A percentile compares a stretch with the other conserved stretches of the same genome.
Conservation (phyloP, 2,329 filamentous ascomycete genomes). For the Xylaria sp. region DNA sequence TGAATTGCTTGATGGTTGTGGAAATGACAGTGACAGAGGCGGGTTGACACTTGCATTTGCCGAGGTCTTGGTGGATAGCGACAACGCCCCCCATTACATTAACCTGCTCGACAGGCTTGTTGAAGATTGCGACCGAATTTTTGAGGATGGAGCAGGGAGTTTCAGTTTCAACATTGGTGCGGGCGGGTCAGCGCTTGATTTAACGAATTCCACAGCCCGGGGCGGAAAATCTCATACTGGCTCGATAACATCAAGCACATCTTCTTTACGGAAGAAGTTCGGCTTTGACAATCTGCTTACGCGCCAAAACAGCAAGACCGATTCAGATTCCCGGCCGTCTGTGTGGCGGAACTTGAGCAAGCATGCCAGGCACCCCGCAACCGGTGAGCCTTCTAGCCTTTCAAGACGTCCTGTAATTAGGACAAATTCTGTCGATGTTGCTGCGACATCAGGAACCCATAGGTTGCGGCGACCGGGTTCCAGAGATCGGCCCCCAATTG, state of each 20-base stretch:
- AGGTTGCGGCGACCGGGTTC: slow-evolving; percentile 65
- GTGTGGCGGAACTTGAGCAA: slow-evolving; percentile 93
- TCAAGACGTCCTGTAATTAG: slow-evolving; percentile 75
- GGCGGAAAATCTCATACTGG: slow-evolving; percentile 72
- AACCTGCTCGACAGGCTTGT: slow-evolving; percentile 89
- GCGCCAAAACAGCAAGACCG: slow-evolving; percentile 82
- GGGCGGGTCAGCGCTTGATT: slow-evolving; percentile 64
- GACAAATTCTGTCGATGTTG: slow-evolving; percentile 81
- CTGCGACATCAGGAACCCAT: slow-evolving; percentile 57
- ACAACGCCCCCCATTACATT: slow-evolving; percentile 83
- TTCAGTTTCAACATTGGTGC: slow-evolving; percentile 53
- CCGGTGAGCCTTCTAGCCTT: slow-evolving; percentile 70
- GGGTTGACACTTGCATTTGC: slow-evolving; percentile 89
- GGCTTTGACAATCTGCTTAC: slow-evolving; percentile 80
- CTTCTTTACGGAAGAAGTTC: slow-evolving; percentile 85
- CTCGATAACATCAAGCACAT: slow-evolving; percentile 86
- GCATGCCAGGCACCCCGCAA: slow-evolving; percentile 70
- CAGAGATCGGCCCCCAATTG: slow-evolving; percentile 69
- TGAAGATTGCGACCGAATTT: slow-evolving; percentile 89
- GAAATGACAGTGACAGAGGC: slow-evolving; percentile 90
- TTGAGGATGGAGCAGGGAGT: slow-evolving; percentile 66
- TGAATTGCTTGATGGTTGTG: slow-evolving; percentile 87
- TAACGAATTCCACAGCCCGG: slow-evolving; percentile 68
- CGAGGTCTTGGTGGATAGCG: slow-evolving; percentile 83
- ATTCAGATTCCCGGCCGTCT: slow-evolving; percentile 76